Evolutionary conservation across 1,139 yeast species (phyloP).

Genomic region (Pichia kudriavzevii): DNA sequence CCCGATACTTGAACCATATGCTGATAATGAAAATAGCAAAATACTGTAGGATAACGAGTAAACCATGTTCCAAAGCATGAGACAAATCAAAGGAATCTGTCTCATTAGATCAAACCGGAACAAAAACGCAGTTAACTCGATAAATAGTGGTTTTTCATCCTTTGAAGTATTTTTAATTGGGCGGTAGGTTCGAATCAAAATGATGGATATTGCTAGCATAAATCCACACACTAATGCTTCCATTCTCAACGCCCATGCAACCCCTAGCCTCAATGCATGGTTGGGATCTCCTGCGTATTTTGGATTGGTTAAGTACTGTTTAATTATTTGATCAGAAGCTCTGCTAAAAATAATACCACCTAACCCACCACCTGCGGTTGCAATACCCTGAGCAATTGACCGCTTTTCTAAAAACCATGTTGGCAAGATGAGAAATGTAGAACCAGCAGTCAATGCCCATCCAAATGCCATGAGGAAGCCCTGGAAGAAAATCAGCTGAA

Average conservation of each 20-base stretch:
- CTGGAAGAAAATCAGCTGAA: constrained; percentile 63
- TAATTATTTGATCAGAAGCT: constrained; percentile 36
- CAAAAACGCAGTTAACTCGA: constrained; percentile 15
- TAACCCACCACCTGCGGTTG: constrained; percentile 52
- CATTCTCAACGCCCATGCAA: constrained; percentile 63
- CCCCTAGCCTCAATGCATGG: constrained; percentile 41
- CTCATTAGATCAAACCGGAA: constrained; percentile 12
- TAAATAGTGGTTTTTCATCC: constrained; percentile 13
- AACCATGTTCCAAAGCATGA: constrained; percentile 51
- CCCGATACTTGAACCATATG: constrained; percentile 57
- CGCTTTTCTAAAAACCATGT: constrained; percentile 55
- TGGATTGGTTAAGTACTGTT: constrained; percentile 8
- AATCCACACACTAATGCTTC: constrained; percentile 40
- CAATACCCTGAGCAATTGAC: constrained; percentile 49
- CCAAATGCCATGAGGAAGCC: constrained; percentile 61
- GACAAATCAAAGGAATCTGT: constrained; percentile 32
- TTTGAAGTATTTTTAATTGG: constrained; percentile 27
- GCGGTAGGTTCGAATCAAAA: constrained; percentile 41
- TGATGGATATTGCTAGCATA: constrained; percentile 30
- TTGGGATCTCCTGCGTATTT: constrained; percentile 8
- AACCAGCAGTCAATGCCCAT: constrained; percentile 52
- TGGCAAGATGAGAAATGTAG: constrained; percentile 48
- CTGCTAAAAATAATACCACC: constrained; percentile 44
- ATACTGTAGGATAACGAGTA: constrained; percentile 43
- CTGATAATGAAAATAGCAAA: constrained; percentile 51